Percentiles rank a stretch among this genome's conserved stretches.
These are phyloP conservation scores for Sporisorium reilianum DNA, from an alignment of 1,284 basidiomycete species.

Conservation along the genomic window DNA sequence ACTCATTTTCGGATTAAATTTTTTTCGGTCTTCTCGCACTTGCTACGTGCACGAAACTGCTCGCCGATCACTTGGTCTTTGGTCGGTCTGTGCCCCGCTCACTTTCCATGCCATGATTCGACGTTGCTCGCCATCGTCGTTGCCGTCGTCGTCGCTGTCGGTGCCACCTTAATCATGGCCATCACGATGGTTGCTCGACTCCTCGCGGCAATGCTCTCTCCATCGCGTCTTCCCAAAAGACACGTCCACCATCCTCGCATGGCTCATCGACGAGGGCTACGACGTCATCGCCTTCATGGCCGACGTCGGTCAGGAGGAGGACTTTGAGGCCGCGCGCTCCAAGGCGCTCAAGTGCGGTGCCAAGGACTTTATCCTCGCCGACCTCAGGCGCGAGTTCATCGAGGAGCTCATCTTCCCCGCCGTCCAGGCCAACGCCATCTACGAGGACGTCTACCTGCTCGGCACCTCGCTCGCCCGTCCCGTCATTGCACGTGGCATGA, in stretches of 20 bases:
- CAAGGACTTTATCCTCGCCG: constrained; percentile 93
- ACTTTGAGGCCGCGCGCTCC: constrained; percentile 90
- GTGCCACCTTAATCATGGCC: neutral
- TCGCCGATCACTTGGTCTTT: constrained; percentile 6
- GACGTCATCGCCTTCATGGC: constrained; percentile 99
- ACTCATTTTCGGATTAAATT: constrained; percentile 2
- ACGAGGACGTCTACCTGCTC: constrained; percentile 98
- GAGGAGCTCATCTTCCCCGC: constrained; percentile 96
- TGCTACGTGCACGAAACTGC: neutral
- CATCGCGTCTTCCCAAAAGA: constrained; percentile 29
- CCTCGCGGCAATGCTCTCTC: too few relatives aligned
- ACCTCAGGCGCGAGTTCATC: constrained; percentile 94
- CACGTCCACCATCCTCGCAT: constrained; percentile 69
- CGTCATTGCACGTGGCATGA: constrained; percentile 99
- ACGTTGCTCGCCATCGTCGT: constrained; percentile 1
- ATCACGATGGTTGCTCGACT: neutral
- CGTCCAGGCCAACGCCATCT: constrained; percentile 98
- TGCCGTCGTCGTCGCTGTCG: neutral
- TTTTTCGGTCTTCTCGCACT: constrained; percentile 13
- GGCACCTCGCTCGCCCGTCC: constrained; percentile 97
- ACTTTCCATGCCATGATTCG: neutral
- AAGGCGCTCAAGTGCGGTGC: constrained; percentile 95
- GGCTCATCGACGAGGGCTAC: constrained; percentile 90
- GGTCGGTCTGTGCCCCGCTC: neutral
- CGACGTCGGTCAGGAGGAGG: constrained; percentile 98